Base-by-base conservation (phyloP, 2,329 filamentous ascomycete genomes). In the Pseudogymnoascus sp. region DNA sequence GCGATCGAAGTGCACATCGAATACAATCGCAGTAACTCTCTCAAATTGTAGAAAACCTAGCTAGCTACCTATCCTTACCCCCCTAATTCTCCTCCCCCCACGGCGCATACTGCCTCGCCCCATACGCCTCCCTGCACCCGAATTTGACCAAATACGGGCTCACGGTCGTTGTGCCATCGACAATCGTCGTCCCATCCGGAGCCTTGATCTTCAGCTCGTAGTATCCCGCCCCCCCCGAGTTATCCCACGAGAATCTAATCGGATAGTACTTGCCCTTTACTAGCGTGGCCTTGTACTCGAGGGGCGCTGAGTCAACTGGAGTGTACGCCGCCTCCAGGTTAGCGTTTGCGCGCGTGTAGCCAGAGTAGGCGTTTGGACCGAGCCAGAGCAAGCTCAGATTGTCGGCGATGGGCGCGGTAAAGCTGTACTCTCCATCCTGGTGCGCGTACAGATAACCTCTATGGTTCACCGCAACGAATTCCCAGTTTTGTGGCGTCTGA, bases 1-100 rank as follows among this genome's bases (percentile, higher is more conserved):
- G 73, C 71, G 0, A 70, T 75, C 34, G 70, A 74, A 61, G 72
- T 77, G 34, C 37, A 39, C n/a, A 8, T 39, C 5, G 12, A 39
- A 39, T 39, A 39, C 12, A 36, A 11, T 36, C 34, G 7, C 37
- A 39, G 37, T 39, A 39, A 39, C 37, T 39, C 5, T 16, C n/a
- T 39, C n/a, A 16, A 16, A 16, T 39, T 7, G 37, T 16, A 39
- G 37, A 14, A 39, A 39, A 39, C 14, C 37, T 39, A 16, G 37
- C 37, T 39, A 39, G 29, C 29, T 31, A 31, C 37, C 12, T 39
- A n/a, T 39, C n/a, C 37, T 7, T 16, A n/a, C 14, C 14, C n/a
- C n/a, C 37, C n/a, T 39, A 39, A 6, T 39, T 39, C 37, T 39
- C 37, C 14, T n/a, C 37, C 5, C 37, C 37, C 37, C 37, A 39